These are phyloP conservation scores for Astragalus membranaceus DNA, from an alignment of 306 rosid genomes.

Conservation along the genomic window DNA sequence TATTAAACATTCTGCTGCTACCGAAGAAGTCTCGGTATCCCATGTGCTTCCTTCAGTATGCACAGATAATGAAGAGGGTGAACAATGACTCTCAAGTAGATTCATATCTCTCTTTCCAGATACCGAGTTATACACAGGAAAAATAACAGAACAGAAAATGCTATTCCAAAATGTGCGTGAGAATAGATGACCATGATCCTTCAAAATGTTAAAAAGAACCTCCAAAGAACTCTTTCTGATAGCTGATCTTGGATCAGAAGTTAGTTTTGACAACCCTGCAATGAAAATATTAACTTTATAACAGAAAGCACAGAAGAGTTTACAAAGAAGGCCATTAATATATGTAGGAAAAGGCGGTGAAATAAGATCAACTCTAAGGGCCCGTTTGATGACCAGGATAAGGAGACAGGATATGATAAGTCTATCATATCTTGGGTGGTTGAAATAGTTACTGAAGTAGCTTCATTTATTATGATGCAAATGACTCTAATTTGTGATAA, in stretches of 20 bases:
- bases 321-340: neutral
- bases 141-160: conserved; percentile 63
- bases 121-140: conserved; percentile 57
- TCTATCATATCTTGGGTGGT: too few relatives aligned
- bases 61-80: conserved; percentile 36
- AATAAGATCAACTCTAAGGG: too few relatives aligned
- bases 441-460: too few relatives aligned
- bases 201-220: conserved; percentile 89
- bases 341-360: neutral
- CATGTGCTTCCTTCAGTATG: conserved; percentile 62
- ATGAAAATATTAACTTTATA: conserved; percentile 9
- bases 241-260: conserved; percentile 88
- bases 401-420: too few relatives aligned
- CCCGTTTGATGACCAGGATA: too few relatives aligned
- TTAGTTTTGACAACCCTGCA: conserved; percentile 89
- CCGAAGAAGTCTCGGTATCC: conserved; percentile 83
- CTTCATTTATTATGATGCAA: too few relatives aligned
- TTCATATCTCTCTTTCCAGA: conserved; percentile 42
- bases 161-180: conserved; percentile 71
- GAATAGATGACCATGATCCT: conserved; percentile 96
- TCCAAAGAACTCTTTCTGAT: conserved; percentile 96
- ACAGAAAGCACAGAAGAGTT: conserved; percentile 14
- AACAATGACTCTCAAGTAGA: conserved; percentile 30
- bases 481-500: too few relatives aligned
- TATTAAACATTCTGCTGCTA: conserved; percentile 81